Evolutionary conservation across 2,329 filamentous ascomycete species (phyloP).

Genomic region (Pseudocercospora pini-densiflorae): DNA sequence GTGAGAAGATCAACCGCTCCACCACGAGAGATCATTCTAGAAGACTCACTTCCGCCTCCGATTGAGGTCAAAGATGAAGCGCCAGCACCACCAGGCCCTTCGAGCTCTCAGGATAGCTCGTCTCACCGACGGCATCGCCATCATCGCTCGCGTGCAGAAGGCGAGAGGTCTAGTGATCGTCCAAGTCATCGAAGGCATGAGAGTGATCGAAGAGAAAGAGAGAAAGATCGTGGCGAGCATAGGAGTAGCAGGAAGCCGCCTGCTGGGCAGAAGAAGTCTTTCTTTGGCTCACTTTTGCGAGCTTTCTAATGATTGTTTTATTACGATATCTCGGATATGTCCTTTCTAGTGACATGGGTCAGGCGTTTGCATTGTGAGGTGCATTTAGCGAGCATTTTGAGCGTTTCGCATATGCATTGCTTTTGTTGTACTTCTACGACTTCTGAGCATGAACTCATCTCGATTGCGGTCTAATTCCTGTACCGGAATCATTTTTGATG

Average conservation of each 20-base stretch:
- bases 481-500: no score
- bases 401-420: no score
- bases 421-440: no score
- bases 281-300: slow-evolving; percentile 21
- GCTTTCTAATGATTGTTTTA: slow-evolving; percentile 8
- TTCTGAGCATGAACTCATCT: no score
- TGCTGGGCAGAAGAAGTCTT: slow-evolving; percentile 18
- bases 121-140: slow-evolving; percentile 19
- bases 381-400: no score
- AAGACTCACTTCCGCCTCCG: slow-evolving; percentile 12
- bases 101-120: slow-evolving; percentile 20
- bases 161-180: slow-evolving; percentile 5
- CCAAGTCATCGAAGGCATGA: slow-evolving; percentile 13
- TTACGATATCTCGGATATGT: not conserved
- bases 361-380: not conserved
- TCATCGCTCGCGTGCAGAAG: slow-evolving; percentile 16
- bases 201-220: slow-evolving; percentile 13
- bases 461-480: no score
- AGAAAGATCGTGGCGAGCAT: slow-evolving; percentile 13
- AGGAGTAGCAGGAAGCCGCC: slow-evolving; percentile 17
- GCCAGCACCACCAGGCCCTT: not conserved
- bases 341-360: not conserved
- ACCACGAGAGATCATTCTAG: slow-evolving; percentile 9
- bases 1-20: slow-evolving; percentile 1
- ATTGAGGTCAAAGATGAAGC: not conserved